Conservation (phyloP, 1,284 basidiomycete species). For the Trametes hirsuta region DNA sequence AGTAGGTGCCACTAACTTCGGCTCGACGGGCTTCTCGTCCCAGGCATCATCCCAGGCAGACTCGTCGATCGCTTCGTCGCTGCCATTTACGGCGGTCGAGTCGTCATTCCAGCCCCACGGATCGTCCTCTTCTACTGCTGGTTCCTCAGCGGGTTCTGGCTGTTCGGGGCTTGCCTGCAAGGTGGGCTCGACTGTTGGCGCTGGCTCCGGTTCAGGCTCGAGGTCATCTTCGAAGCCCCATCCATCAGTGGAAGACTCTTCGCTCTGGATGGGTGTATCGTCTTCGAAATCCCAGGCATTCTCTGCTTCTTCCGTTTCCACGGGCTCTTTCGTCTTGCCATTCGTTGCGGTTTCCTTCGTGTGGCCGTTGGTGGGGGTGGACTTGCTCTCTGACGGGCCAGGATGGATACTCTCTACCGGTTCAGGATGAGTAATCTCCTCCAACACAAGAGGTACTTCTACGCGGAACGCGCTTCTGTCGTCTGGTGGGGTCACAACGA, state of each 20-base stretch:
- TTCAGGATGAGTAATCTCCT: constrained; percentile 11
- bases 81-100: constrained; percentile 30
- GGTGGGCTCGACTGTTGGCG: constrained; percentile 15
- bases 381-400: constrained; percentile 26
- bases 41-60: constrained; percentile 65
- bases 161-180: constrained; percentile 20
- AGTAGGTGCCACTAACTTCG: constrained; percentile 35
- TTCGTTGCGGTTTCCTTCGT: background rate
- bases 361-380: constrained; percentile 20
- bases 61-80: constrained; percentile 34
- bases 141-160: constrained; percentile 27
- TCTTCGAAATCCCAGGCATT: constrained; percentile 42
- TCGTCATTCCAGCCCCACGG: constrained; percentile 73
- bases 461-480: constrained; percentile 38
- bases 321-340: constrained; percentile 4
- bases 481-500: constrained; percentile 44
- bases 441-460: constrained; percentile 33
- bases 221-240: constrained; percentile 65
- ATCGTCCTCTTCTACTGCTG: constrained; percentile 42
- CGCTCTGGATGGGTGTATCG: constrained; percentile 19
- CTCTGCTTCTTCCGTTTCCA: constrained; percentile 32
- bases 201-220: constrained; percentile 30
- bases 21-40: constrained; percentile 45
- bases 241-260: constrained; percentile 28
- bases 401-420: constrained; percentile 8